A percentile compares a stretch with the other conserved stretches of the same genome.
These are phyloP conservation scores for Blastocladiella emersonii DNA, from an alignment of 371 early-diverging fungal species.

Conservation along the genomic window DNA sequence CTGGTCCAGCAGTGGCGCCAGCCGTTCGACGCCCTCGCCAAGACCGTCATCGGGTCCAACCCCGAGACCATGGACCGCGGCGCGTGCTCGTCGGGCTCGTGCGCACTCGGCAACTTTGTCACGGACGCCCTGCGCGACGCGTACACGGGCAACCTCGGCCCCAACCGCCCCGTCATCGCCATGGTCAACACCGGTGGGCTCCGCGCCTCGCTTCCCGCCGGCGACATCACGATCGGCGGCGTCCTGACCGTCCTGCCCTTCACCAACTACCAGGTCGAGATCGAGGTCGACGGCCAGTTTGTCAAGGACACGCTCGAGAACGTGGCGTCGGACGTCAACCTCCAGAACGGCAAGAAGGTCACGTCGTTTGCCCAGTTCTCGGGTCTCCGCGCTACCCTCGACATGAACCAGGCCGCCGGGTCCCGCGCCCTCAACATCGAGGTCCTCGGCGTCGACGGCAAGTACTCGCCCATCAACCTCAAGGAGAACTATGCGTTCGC, in stretches of 20 bases:
- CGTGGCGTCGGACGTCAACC: not conserved
- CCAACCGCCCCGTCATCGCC: slow-evolving; percentile 17
- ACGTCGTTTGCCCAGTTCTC: slow-evolving; percentile 13
- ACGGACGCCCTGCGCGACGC: slow-evolving; percentile 36
- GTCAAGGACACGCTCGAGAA: slow-evolving; percentile 12
- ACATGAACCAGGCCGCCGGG: slow-evolving; percentile 8
- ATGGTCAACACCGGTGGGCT: slow-evolving; percentile 45
- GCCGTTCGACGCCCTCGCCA: slow-evolving; percentile 28
- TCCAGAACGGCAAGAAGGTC: slow-evolving; percentile 1
- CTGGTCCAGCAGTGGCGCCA: slow-evolving; percentile 30
- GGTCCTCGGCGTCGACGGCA: not conserved
- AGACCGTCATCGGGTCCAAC: slow-evolving; percentile 26
- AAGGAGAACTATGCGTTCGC: slow-evolving; percentile 12
- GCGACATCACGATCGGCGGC: slow-evolving; percentile 32
- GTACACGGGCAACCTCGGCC: not conserved
- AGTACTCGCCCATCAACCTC: slow-evolving; percentile 4
- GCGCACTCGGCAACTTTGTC: slow-evolving; percentile 36
- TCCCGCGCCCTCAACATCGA: slow-evolving; percentile 1
- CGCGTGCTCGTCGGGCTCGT: slow-evolving; percentile 27
- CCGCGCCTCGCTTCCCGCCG: slow-evolving; percentile 29
- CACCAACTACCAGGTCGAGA: slow-evolving; percentile 10
- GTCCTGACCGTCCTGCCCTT: slow-evolving; percentile 41
- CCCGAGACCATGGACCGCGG: slow-evolving; percentile 18
- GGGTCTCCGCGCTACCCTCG: slow-evolving; percentile 10
- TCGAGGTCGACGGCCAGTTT: slow-evolving; percentile 11